Conservation (phyloP, 2,329 filamentous ascomycete genomes). For the Aspergillus proliferans region DNA sequence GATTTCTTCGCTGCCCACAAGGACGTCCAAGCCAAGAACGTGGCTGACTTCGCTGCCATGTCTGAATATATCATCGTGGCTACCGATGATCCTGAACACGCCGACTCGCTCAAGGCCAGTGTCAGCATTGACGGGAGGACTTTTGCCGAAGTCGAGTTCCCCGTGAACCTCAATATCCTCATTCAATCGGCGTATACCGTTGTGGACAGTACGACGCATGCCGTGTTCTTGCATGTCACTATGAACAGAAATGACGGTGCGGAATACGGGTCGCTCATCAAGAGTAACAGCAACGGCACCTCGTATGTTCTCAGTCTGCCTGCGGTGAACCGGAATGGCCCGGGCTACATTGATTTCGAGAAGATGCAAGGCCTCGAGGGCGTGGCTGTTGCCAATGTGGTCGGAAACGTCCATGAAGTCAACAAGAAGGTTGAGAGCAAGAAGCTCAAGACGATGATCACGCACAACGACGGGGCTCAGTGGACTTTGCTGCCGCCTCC, state of each 20-base stretch:
- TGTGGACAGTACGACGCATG: slow-evolving; percentile 88
- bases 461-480: slow-evolving; percentile 88
- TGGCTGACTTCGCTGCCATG: slow-evolving; percentile 88
- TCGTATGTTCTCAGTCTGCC: slow-evolving; percentile 81
- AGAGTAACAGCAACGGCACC: slow-evolving; percentile 97
- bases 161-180: slow-evolving; percentile 71
- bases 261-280: slow-evolving; percentile 81
- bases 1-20: slow-evolving; percentile 59
- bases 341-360: slow-evolving; percentile 87
- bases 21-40: slow-evolving; percentile 60
- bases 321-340: slow-evolving; percentile 71
- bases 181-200: slow-evolving; percentile 85
- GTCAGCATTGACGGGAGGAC: slow-evolving; percentile 76
- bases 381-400: slow-evolving; percentile 78
- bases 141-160: slow-evolving; percentile 81
- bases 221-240: slow-evolving; percentile 88
- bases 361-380: slow-evolving; percentile 91
- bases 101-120: slow-evolving; percentile 66
- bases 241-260: slow-evolving; percentile 60
- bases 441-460: slow-evolving; percentile 82
- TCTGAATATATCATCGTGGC: slow-evolving; percentile 92
- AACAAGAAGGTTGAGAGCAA: slow-evolving; percentile 61
- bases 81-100: slow-evolving; percentile 55
- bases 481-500: slow-evolving; percentile 77
- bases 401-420: slow-evolving; percentile 64